Evolutionary conservation across 1,284 basidiomycete genomes (phyloP), one percentile per base, ranked within the genome.

Genomic region (Sporisorium sorghi): DNA sequence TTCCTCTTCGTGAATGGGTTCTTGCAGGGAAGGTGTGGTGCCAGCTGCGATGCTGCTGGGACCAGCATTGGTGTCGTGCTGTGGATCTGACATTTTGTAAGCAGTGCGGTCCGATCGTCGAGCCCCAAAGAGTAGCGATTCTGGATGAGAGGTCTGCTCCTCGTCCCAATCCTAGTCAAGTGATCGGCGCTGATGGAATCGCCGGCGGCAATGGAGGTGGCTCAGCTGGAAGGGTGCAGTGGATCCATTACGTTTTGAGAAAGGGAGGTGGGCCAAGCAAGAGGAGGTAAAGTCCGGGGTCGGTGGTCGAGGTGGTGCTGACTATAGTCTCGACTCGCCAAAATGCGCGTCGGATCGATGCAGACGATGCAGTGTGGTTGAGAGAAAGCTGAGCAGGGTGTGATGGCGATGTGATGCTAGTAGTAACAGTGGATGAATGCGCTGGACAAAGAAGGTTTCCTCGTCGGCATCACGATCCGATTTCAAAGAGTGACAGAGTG

Each of bases 1-100:
- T 15, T 40, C 46, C 32, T 70, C 60, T 37, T 72, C 67, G 2
- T 24, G 47, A 15, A 64, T 60, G 12, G 61, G 21, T 5, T 49
- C 37, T 14, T 70, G 15, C 3, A 42, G 11, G 1, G 54, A 12
- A 24, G 67, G 44, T 3, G 67, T 43, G 5, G 67, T 52, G 1
- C 28, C 33, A 17, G 58, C 50, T 9, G 23, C 2, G 40, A 11
- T 37, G 26, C 17, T 42, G 56, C 39, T 42, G 11, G 39, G 9
- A 8, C 17, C 49, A 21, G 33, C 37, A 7, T n/a, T 32, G 21
- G 44, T 24, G 19, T 44, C 24, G n/a, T 55, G 24, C 10, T 37
- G 21, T 21, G 42, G 5, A 17, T 52, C 19, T 10, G 56, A 47
- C 65, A 68, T 68, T 24, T 26, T 50, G 17, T 2, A 30, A 47